Evolutionary conservation across 1,284 basidiomycete species (phyloP).

Genomic region (Cryptococcus floricola): DNA sequence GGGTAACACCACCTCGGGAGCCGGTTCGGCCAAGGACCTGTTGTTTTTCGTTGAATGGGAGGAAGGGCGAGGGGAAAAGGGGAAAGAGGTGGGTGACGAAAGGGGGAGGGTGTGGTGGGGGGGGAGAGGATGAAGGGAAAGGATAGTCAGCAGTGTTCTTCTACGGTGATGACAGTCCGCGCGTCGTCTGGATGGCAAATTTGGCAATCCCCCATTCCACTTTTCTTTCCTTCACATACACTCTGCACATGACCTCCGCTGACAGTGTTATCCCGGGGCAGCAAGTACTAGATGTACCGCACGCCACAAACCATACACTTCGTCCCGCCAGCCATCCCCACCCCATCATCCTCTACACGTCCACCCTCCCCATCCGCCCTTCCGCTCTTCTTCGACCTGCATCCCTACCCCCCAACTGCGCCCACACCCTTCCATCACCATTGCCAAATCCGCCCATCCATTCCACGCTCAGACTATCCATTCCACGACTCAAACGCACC

Average conservation of each 20-base stretch:
- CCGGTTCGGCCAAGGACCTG: conserved; percentile 98
- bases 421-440: not conserved
- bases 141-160: conserved; percentile 3
- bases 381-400: no score
- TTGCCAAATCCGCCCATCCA: not conserved
- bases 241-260: no score
- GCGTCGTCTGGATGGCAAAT: no score
- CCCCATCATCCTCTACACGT: not conserved
- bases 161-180: not conserved
- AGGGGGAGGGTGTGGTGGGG: not conserved
- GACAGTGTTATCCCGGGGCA: not conserved
- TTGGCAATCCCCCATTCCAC: not conserved
- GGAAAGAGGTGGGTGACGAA: not conserved
- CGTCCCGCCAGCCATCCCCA: not conserved
- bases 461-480: not conserved
- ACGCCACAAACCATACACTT: not conserved
- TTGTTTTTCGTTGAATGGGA: not conserved
- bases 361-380: not conserved
- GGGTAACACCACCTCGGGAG: conserved; percentile 98
- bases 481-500: conserved; percentile 53
- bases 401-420: not conserved
- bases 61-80: not conserved
- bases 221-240: not conserved
- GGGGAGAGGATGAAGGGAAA: not conserved
- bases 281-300: not conserved